Conservation (phyloP, 2,329 filamentous ascomycete genomes). For the Xenoacremonium recifei region DNA sequence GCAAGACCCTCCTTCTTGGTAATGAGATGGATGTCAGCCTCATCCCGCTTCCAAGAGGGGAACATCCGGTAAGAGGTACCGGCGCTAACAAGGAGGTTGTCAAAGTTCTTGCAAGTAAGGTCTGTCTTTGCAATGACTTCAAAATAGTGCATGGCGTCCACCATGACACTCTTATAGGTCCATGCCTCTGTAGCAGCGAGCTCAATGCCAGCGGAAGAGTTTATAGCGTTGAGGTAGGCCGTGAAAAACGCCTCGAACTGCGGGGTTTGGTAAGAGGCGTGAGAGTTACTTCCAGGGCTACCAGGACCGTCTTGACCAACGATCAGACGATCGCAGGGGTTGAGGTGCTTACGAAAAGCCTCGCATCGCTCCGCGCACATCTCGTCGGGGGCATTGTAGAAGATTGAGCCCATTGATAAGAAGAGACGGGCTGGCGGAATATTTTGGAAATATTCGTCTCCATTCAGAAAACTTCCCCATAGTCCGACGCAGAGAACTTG, state of each 20-base stretch:
- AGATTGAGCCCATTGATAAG: constrained; percentile 15
- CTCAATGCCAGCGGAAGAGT: constrained; percentile 9
- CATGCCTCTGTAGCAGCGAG: constrained; percentile 5
- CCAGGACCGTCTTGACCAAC: constrained; percentile 16
- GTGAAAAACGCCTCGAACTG: constrained; percentile 15
- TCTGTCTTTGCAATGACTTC: constrained; percentile 8
- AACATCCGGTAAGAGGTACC: constrained; percentile 17
- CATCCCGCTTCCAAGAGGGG: constrained; percentile 20
- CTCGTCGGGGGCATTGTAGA: constrained; percentile 16
- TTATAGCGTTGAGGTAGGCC: constrained; percentile 6
- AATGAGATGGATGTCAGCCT: constrained; percentile 11
- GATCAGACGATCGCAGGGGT: constrained; percentile 6
- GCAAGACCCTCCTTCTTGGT: constrained; percentile 9
- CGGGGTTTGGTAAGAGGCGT: constrained; percentile 11
- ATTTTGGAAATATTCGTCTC: constrained; percentile 9
- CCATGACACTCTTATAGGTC: constrained; percentile 7
- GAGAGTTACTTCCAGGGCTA: background rate
- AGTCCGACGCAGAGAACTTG: constrained; percentile 11
- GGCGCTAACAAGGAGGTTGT: background rate
- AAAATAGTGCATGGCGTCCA: constrained; percentile 16
- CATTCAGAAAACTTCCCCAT: constrained; percentile 20
- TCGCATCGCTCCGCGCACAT: constrained; percentile 16
- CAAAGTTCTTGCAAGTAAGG: constrained; percentile 12
- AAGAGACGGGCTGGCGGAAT: constrained; percentile 11
- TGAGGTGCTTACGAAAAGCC: constrained; percentile 15